Conservation (phyloP, 1,284 basidiomycete genomes). For the Vanrija sp. region DNA sequence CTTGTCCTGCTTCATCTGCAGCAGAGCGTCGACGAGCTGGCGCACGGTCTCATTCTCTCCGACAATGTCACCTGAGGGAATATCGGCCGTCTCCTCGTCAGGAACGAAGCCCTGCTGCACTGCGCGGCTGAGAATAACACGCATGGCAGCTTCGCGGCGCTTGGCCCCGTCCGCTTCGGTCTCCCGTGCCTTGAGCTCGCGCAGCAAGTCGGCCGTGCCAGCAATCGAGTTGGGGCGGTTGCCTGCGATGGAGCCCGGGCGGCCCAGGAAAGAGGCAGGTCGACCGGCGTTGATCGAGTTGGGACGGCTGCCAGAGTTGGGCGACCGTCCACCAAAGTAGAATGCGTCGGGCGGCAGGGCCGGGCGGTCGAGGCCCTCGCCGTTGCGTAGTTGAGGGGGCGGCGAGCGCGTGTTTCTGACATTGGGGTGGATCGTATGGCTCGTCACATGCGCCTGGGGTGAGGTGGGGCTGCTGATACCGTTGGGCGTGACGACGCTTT, state of each 20-base stretch:
- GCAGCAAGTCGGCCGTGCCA: conserved; percentile 66
- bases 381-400: conserved; percentile 33
- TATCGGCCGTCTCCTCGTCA: conserved; percentile 51
- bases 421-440: conserved; percentile 23
- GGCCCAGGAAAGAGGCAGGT: conserved; percentile 8
- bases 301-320: conserved; percentile 45
- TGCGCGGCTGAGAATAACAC: conserved; percentile 72
- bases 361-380: conserved; percentile 32
- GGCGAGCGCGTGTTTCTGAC: conserved; percentile 31
- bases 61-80: conserved; percentile 5
- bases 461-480: conserved; percentile 11
- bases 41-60: conserved; percentile 30
- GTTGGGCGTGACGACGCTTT: conserved; percentile 18
- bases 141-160: conserved; percentile 82
- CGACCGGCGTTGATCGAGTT: conserved; percentile 53
- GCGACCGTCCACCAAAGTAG: conserved; percentile 58
- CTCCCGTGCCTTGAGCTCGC: conserved; percentile 74
- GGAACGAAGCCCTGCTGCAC: conserved; percentile 76
- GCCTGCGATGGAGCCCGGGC: conserved; percentile 35
- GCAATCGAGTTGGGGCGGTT: conserved; percentile 48
- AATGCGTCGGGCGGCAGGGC: conserved; percentile 57
- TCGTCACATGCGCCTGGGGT: conserved; percentile 2
- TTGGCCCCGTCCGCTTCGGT: conserved; percentile 71
- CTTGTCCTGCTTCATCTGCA: conserved; percentile 69
- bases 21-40: conserved; percentile 62